Evolutionary conservation across 2,329 filamentous ascomycete genomes (phyloP), one percentile per base, ranked within the genome.

Genomic region (Talaromyces amestolkiae): DNA sequence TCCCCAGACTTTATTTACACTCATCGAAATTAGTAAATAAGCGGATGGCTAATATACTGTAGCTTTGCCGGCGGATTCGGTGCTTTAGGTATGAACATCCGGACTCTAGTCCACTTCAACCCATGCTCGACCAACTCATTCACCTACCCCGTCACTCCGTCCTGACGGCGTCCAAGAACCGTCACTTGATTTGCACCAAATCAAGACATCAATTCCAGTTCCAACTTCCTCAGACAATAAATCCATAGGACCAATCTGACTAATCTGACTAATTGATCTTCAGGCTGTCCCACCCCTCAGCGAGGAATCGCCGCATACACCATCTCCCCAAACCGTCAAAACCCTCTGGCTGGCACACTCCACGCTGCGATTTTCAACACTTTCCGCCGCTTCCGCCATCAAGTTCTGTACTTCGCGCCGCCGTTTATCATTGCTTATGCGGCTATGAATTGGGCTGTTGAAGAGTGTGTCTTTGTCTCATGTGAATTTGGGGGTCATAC

Each of bases 291-390:
- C 61, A 78, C 75, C 51, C 76, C 76, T 70, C 87, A 89, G 76
- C 87, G 87, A 75, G 86, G 87, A 73, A 81, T 89, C 67, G 81
- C 83, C 65, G 83, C 84, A 74, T 98, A 96, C 82, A 86, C 89
- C 71, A 77, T 99, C 72, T 89, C 91, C 72, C 82, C 90, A 71
- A 98, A 99, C 86, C 90, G 91, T 78, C 94, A 97, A 84, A 89
- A 91, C 75, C 91, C 93, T 69, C 85, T 96, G 71, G 92, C 92
- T 69, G 92, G 91, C 74, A 84, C 89, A 67, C 80, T 85, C 70
- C 83, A 94, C 80, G 91, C 89, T 71, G 94, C 93, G 75, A 82
- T 98, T 84, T 98, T 98, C 89, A 99, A 99, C 87, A 89, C 88
- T 73, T 96, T 91, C 86, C 89, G 95, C 80, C 89, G 95, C 75